Evolutionary conservation across 2,329 filamentous ascomycete species (phyloP).

Genomic region (Stromatinia cepivora): DNA sequence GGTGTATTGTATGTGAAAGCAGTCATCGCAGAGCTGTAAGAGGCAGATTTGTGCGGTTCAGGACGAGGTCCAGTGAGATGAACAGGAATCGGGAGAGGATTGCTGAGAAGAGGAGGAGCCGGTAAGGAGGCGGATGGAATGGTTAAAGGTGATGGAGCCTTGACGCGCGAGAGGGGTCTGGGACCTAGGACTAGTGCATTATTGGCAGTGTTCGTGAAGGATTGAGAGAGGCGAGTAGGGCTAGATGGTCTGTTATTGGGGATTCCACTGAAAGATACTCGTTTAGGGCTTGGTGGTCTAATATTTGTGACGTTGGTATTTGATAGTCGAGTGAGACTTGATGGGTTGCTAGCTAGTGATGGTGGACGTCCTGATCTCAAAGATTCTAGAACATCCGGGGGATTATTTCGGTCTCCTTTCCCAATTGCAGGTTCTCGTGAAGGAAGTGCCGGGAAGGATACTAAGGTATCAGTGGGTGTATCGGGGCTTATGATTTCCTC

Average conservation of each 20-base stretch:
- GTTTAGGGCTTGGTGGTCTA: neutral
- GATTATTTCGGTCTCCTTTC: neutral
- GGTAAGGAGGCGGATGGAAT: slow-evolving; percentile 22
- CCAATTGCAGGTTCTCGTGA: too few relatives aligned
- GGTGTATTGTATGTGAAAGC: neutral
- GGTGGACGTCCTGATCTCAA: neutral
- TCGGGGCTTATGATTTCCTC: slow-evolving; percentile 13
- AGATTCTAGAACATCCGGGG: neutral
- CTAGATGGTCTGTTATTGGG: neutral
- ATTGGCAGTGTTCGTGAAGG: neutral
- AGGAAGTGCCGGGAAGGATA: slow-evolving; percentile 11
- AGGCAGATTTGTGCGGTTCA: slow-evolving; percentile 21
- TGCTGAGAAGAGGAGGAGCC: slow-evolving; percentile 30
- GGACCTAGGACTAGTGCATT: neutral
- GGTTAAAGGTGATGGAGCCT: slow-evolving; percentile 21
- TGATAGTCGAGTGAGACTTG: neutral
- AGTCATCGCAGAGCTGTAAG: slow-evolving; percentile 8
- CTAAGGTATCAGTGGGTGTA: slow-evolving; percentile 11
- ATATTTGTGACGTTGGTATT: neutral
- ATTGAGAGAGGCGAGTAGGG: neutral
- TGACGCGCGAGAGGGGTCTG: neutral
- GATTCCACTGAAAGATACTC: neutral
- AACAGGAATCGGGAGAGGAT: slow-evolving; percentile 24
- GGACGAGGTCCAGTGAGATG: slow-evolving; percentile 30
- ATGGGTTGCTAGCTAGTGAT: neutral